These are phyloP conservation scores for Paragyromitra xinjiangensis DNA, from an alignment of 495 filamentous ascomycete species.

Conservation along the genomic window DNA sequence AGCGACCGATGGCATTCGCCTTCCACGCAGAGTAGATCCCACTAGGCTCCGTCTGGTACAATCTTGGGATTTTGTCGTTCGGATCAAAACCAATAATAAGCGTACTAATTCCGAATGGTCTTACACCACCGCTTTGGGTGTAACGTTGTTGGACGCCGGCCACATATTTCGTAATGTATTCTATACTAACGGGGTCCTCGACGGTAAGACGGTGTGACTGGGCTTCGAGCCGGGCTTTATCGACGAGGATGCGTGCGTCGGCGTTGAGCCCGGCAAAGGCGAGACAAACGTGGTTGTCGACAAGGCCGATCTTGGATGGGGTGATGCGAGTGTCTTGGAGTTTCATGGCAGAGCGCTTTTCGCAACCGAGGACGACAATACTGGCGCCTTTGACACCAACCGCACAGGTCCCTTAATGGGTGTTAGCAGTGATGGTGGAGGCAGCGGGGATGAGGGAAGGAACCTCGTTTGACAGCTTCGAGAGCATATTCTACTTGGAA, in stretches of 20 bases:
- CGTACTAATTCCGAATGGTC: conserved; percentile 97
- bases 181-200: conserved; percentile 94
- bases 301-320: conserved; percentile 92
- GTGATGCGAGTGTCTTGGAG: conserved; percentile 99
- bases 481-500: conserved; percentile 99
- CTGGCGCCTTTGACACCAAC: conserved; percentile 95
- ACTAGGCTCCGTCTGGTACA: conserved; percentile 98
- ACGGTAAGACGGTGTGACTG: conserved; percentile 98
- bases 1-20: conserved; percentile 97
- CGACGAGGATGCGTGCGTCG: conserved; percentile 94
- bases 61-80: conserved; percentile 79
- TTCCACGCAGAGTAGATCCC: conserved; percentile 99
- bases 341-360: conserved; percentile 98
- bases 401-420: conserved; percentile 83
- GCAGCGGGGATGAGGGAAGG: conserved; percentile 23
- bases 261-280: conserved; percentile 97
- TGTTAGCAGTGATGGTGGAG: conserved; percentile 15
- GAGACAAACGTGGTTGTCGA: conserved; percentile 95
- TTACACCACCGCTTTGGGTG: conserved; percentile 95
- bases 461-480: conserved; percentile 98
- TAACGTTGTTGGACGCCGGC: conserved; percentile 97
- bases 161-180: conserved; percentile 99
- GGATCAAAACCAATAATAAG: conserved; percentile 97
- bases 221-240: conserved; percentile 95
- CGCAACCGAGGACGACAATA: conserved; percentile 95